These are phyloP conservation scores for Crassisporium funariophilum DNA, from an alignment of 768 basidiomycete species.

Conservation along the genomic window DNA sequence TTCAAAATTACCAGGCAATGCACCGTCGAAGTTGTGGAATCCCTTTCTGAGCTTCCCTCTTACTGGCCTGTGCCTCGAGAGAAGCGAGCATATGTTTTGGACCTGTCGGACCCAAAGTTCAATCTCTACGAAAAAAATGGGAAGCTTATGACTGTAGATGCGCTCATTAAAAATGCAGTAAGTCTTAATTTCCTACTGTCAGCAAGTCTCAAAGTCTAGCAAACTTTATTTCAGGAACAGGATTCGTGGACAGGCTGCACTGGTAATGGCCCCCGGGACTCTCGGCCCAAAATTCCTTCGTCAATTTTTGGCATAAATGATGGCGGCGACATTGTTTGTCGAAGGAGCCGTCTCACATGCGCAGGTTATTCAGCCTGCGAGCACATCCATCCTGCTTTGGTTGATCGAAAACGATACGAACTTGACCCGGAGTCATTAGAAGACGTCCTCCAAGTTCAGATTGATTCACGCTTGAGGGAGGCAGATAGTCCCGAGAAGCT, in stretches of 20 bases:
- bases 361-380: conserved; percentile 1
- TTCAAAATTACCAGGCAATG: conserved; percentile 11
- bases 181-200: background rate
- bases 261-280: background rate
- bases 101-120: conserved; percentile 16
- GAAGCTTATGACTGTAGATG: conserved; percentile 12
- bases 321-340: background rate
- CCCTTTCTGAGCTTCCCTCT: conserved; percentile 6
- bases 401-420: background rate
- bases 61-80: conserved; percentile 14
- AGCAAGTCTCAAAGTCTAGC: background rate
- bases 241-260: conserved; percentile 3
- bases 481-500: background rate
- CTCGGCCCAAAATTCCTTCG: background rate
- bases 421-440: background rate
- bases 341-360: conserved; percentile 2
- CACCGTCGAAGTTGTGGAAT: conserved; percentile 17
- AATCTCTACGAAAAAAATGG: conserved; percentile 13
- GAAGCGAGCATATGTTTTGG: conserved; percentile 15
- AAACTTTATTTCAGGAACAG: background rate
- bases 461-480: background rate
- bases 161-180: conserved; percentile 23
- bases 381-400: background rate
- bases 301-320: background rate
- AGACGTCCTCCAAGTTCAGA: background rate